Base-by-base conservation (phyloP, 495 filamentous ascomycete genomes). In the Aspergillus nidulans region DNA sequence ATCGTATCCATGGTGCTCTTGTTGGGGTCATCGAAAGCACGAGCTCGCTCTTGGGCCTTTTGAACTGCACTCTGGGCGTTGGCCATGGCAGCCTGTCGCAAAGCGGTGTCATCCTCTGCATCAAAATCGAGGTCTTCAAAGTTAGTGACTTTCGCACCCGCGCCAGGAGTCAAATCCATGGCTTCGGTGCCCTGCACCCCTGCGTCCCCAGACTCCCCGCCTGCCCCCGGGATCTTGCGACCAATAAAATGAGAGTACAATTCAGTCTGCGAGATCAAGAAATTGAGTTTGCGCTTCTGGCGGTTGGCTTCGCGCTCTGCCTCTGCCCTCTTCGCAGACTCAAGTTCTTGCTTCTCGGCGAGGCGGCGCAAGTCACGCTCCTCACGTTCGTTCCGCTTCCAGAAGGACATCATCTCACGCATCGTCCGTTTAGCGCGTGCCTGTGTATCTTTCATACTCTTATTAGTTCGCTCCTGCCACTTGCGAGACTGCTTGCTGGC, bases 381-480 rank as follows among this genome's bases (percentile, higher is more conserved):
- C 64, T 97, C 95, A 36, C 91, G 84, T 72, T 99, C 94, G 70
- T 99, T 99, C 45, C 92, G 87, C 69, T 97, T 97, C 94, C 94
- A 99, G 84, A 97, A 99, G 25, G 87, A 83, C 85, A 97, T 94
- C 94, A 99, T 99, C 73, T 99, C 94, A 60, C 94, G 85, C 94
- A 99, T 99, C 49, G 89, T 91, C 44, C 94, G 85, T 77, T 99
- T 99, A 18, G 94, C 95, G 19, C 95, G 85, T 36, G 95, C 94
- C 60, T 97, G 95, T 0, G 94, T 89, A 69, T 99, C 94, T 72
- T 99, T 99, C 63, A 86, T 88, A 63, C 91, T 94, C 79, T 99
- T 99, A 77, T 97, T 99, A 34, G 94, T 97, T 34, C 89, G 86
- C 42, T 92, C 85, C 65, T 99, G 95, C 94, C 94, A 99, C 61